A percentile compares a stretch with the other conserved stretches of the same genome.
phyloP scores from a whole-genome alignment of 257 asterid genomes.

The Solanum gracilifrons region DNA sequence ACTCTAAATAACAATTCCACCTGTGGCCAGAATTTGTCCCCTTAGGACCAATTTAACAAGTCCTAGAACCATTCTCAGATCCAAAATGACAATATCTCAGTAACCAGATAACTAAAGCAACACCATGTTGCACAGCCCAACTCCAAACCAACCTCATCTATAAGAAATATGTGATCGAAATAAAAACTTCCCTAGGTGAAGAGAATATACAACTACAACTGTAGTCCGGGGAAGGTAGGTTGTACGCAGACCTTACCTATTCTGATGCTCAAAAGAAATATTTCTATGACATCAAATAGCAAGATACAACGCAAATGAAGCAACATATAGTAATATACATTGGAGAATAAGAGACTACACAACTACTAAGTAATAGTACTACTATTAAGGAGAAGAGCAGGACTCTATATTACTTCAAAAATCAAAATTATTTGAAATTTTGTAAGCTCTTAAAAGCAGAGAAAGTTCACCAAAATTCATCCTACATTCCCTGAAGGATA shows the following conservation, averaged over 20 bases:
- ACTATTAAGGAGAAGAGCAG: not conserved
- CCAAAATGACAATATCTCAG: not conserved
- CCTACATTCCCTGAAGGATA: not conserved
- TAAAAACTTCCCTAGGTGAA: not conserved
- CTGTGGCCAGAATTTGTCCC: not conserved
- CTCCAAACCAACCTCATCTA: not conserved
- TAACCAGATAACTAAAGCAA: not conserved
- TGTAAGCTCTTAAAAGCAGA: not conserved
- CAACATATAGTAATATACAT: not conserved
- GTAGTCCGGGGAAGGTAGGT: not conserved
- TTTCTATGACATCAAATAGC: not conserved
- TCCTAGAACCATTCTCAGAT: not conserved
- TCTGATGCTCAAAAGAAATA: not conserved
- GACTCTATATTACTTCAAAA: not conserved
- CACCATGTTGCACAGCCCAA: not conserved
- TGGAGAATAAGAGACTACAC: not conserved
- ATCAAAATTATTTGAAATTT: not conserved
- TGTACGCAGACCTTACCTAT: not conserved
- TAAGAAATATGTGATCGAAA: not conserved
- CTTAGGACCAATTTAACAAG: not conserved
- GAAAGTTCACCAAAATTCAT: not conserved
- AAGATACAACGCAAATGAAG: not conserved
- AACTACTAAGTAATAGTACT: not conserved
- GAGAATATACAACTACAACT: not conserved
- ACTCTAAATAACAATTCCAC: not conserved